Evolutionary conservation across 164 flowering plant genomes (phyloP).

Genomic region (Amborella trichopoda): DNA sequence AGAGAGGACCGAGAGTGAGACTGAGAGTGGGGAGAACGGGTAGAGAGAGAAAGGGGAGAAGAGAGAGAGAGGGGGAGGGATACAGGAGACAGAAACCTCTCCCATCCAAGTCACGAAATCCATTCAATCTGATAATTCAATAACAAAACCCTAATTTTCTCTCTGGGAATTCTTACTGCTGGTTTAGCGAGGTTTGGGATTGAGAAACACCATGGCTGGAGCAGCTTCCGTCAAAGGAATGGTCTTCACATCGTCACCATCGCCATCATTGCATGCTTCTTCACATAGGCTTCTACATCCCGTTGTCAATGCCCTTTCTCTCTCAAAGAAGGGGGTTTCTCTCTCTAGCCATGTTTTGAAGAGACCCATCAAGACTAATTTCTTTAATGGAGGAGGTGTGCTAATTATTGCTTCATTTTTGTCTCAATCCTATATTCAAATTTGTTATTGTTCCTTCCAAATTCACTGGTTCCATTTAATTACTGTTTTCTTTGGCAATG

Average conservation of each 20-base stretch:
- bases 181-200: neutral
- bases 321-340: neutral
- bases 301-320: neutral
- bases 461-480: neutral
- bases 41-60: no score
- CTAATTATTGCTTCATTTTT: no score
- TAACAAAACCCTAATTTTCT: no score
- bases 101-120: no score
- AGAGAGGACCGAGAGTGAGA: no score
- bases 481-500: neutral
- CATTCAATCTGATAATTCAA: no score
- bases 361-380: slow-evolving; percentile 14
- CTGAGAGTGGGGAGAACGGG: no score
- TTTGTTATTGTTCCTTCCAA: neutral
- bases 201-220: neutral
- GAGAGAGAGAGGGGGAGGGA: no score
- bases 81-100: no score
- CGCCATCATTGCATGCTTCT: slow-evolving; percentile 15
- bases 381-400: slow-evolving; percentile 27
- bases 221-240: slow-evolving; percentile 20
- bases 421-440: no score
- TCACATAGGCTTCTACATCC: slow-evolving; percentile 8
- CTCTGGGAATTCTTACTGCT: no score
- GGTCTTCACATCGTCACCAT: slow-evolving; percentile 14
- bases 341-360: slow-evolving; percentile 5